Evolutionary conservation across 768 basidiomycete genomes (phyloP).

Genomic region (Auriculariales sp.): DNA sequence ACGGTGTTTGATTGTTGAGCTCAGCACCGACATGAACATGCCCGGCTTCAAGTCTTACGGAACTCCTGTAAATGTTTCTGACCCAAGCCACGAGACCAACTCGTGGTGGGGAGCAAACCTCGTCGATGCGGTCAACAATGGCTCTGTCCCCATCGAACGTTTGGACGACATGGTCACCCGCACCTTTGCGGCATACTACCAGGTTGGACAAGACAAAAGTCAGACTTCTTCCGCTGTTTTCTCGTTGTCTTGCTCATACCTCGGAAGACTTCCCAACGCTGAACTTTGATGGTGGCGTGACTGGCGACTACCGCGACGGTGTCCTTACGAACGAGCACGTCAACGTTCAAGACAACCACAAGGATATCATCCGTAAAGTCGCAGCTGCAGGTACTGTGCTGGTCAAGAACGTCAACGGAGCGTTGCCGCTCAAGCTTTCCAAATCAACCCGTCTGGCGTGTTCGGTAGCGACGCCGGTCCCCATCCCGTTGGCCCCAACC

Average conservation of each 20-base stretch:
- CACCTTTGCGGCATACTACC: constrained; percentile 17
- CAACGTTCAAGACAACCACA: constrained; percentile 23
- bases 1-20: too few species aligned
- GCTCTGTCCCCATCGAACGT: constrained; percentile 48
- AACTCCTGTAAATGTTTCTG: constrained; percentile 17
- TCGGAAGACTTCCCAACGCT: constrained; percentile 11
- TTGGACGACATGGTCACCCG: constrained; percentile 61
- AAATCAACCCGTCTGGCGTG: background rate
- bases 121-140: constrained; percentile 39
- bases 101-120: constrained; percentile 20
- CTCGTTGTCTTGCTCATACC: too few species aligned
- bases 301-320: background rate
- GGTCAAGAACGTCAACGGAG: constrained; percentile 50
- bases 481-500: constrained; percentile 49
- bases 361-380: constrained; percentile 50
- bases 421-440: constrained; percentile 33
- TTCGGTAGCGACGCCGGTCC: constrained; percentile 38
- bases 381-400: constrained; percentile 62
- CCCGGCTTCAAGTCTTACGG: constrained; percentile 42
- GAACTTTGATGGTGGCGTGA: constrained; percentile 1
- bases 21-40: constrained; percentile 50
- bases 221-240: too few species aligned
- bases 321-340: constrained; percentile 13
- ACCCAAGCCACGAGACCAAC: constrained; percentile 2
- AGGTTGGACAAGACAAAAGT: constrained; percentile 16